These are phyloP conservation scores for Verticillium longisporum DNA, from an alignment of 2,329 filamentous ascomycete species.

Conservation along the genomic window DNA sequence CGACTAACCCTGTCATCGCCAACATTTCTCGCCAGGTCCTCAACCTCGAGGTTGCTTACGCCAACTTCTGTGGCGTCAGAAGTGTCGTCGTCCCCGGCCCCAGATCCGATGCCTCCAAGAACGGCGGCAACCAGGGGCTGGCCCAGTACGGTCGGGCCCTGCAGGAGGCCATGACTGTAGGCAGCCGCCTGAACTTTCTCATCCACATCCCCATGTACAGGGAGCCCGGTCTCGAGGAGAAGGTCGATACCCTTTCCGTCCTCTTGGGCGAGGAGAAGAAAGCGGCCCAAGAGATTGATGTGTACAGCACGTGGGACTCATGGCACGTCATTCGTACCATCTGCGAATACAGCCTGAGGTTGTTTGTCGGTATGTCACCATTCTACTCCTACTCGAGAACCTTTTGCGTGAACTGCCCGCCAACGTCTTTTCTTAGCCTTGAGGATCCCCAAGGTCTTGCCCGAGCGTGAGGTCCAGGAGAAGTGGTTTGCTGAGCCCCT, in stretches of 20 bases:
- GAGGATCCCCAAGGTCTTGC: constrained; percentile 50
- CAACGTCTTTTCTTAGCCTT: constrained; percentile 34
- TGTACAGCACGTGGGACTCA: constrained; percentile 82
- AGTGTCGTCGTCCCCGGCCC: constrained; percentile 81
- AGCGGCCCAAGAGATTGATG: constrained; percentile 45
- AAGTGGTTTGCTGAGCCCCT: constrained; percentile 66
- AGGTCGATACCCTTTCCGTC: background rate
- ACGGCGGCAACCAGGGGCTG: constrained; percentile 43
- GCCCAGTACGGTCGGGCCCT: constrained; percentile 79
- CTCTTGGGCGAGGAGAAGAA: constrained; percentile 14
- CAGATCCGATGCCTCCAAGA: constrained; percentile 50
- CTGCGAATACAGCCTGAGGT: constrained; percentile 75
- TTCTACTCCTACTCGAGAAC: background rate
- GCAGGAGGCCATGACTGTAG: constrained; percentile 69
- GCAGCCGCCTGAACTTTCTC: constrained; percentile 70
- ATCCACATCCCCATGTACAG: constrained; percentile 81
- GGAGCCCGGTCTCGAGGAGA: constrained; percentile 48
- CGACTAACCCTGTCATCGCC: constrained; percentile 72
- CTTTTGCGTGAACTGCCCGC: background rate
- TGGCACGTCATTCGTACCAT: constrained; percentile 84
- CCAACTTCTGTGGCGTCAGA: constrained; percentile 85
- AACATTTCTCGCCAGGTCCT: constrained; percentile 85
- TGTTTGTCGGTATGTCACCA: constrained; percentile 70
- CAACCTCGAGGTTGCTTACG: constrained; percentile 87
- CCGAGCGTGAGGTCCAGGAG: constrained; percentile 53